Conservation (phyloP, 345 rosid genomes). For the Citrus trifoliata region DNA sequence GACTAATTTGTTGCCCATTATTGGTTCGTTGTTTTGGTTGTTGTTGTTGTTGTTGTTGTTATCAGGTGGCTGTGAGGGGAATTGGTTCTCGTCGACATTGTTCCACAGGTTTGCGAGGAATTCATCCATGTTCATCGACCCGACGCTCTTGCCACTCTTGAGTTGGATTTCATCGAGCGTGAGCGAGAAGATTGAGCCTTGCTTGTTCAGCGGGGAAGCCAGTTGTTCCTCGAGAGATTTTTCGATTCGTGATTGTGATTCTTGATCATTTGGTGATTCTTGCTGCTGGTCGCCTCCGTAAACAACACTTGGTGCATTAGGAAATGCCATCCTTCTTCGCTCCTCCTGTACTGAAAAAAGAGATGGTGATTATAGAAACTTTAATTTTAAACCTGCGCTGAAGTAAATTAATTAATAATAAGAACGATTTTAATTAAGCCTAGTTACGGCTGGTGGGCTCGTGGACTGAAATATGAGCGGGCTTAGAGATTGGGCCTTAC, state of each 20-base stretch:
- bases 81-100: slow-evolving; percentile 44
- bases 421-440: too few species aligned
- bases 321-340: slow-evolving; percentile 13
- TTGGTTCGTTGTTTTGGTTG: neutral
- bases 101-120: slow-evolving; percentile 74
- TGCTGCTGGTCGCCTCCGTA: slow-evolving; percentile 6
- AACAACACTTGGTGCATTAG: slow-evolving; percentile 12
- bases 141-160: slow-evolving; percentile 75
- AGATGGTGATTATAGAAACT: too few species aligned
- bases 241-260: slow-evolving; percentile 16
- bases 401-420: neutral
- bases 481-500: neutral
- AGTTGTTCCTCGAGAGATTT: slow-evolving; percentile 12
- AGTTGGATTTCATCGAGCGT: slow-evolving; percentile 78
- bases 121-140: slow-evolving; percentile 95
- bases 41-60: neutral
- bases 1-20: neutral
- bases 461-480: neutral
- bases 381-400: neutral
- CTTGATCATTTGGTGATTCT: slow-evolving; percentile 1
- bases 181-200: slow-evolving; percentile 56
- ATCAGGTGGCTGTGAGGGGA: slow-evolving; percentile 8
- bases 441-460: neutral
- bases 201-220: slow-evolving; percentile 25
- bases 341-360: neutral